Percentiles rank a stretch among this genome's conserved stretches.
Evolutionary conservation across 768 basidiomycete genomes (phyloP).

Genomic region (Tulasnella sp.): DNA sequence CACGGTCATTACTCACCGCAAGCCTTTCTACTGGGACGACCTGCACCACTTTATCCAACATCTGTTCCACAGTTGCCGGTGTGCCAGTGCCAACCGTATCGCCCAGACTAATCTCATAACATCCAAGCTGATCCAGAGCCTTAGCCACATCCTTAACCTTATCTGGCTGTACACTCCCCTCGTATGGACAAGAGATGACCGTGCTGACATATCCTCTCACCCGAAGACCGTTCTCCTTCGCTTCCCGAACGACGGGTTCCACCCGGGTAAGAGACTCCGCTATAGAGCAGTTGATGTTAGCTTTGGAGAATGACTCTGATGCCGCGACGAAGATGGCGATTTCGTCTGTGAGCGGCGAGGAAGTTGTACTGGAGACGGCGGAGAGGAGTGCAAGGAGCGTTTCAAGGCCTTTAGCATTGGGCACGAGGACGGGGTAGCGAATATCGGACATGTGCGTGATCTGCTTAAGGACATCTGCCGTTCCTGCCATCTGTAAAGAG

Average conservation of each 20-base stretch:
- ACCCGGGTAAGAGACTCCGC: slow-evolving; percentile 58
- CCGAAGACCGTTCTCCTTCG: slow-evolving; percentile 47
- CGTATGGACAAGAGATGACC: slow-evolving; percentile 73
- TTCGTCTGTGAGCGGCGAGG: slow-evolving; percentile 57
- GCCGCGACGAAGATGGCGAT: slow-evolving; percentile 85
- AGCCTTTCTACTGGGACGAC: slow-evolving; percentile 50
- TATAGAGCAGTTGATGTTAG: slow-evolving; percentile 72
- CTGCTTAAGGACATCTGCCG: slow-evolving; percentile 54
- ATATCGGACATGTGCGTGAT: slow-evolving; percentile 44
- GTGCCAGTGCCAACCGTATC: slow-evolving; percentile 87
- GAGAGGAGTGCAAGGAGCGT: slow-evolving; percentile 49
- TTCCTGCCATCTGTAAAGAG: slow-evolving; percentile 67
- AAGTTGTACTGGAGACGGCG: slow-evolving; percentile 22
- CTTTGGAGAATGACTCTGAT: slow-evolving; percentile 72
- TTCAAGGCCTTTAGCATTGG: slow-evolving; percentile 68
- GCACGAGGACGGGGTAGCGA: slow-evolving; percentile 70
- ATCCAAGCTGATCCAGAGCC: slow-evolving; percentile 76
- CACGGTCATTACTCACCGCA: slow-evolving; percentile 46
- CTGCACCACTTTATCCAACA: slow-evolving; percentile 61
- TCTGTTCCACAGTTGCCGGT: slow-evolving; percentile 49
- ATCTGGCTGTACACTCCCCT: slow-evolving; percentile 58
- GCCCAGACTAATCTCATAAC: slow-evolving; percentile 84
- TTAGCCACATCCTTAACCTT: slow-evolving; percentile 58
- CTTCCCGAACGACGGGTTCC: slow-evolving; percentile 47
- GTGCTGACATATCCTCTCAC: slow-evolving; percentile 75